These are phyloP conservation scores for Rhododendron vialii DNA, from an alignment of 148 eudicot genomes.

Conservation along the genomic window DNA sequence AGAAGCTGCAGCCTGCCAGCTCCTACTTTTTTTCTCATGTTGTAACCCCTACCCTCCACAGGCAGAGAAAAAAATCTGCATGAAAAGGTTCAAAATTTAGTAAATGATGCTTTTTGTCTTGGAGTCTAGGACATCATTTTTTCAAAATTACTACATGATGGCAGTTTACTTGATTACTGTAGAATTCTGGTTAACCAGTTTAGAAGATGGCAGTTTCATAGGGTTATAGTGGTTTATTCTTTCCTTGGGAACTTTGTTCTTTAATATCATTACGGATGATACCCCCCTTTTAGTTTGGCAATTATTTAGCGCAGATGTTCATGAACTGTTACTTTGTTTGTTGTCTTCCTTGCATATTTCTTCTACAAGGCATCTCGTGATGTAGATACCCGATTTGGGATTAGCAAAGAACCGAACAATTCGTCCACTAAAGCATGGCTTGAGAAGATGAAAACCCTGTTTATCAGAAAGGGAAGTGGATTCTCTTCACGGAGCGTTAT, in stretches of 20 bases:
- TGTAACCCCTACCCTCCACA: neutral
- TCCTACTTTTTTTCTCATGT: neutral
- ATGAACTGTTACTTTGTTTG: neutral
- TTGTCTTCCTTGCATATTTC: neutral
- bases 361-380: conserved; percentile 72
- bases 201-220: neutral
- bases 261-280: neutral
- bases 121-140: neutral
- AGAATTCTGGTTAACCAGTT: neutral
- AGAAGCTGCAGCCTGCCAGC: neutral
- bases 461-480: conserved; percentile 91
- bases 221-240: neutral
- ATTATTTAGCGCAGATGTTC: neutral
- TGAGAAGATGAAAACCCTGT: conserved; percentile 86
- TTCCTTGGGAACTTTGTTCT: neutral
- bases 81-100: neutral
- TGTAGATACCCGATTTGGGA: conserved; percentile 57
- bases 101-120: neutral
- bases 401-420: conserved; percentile 37
- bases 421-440: conserved; percentile 93
- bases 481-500: conserved; percentile 94
- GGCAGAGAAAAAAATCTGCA: neutral
- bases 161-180: neutral
- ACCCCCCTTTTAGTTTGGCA: neutral
- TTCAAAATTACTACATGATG: conserved; percentile 2